Conservation (phyloP, 2,329 filamentous ascomycete genomes). For the Ophiosphaerella herpotricha region DNA sequence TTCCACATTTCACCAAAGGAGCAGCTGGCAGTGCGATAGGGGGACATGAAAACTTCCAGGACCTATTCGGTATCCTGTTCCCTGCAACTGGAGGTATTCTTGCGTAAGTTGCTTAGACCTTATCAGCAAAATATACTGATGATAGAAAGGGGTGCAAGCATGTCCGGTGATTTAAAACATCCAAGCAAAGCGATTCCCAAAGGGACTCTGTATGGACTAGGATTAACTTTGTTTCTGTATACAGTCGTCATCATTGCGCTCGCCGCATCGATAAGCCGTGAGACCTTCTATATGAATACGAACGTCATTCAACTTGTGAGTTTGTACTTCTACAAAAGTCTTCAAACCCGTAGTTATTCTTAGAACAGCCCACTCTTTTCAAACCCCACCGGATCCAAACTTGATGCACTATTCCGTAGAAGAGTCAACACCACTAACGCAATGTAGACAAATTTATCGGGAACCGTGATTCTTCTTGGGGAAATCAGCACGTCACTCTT, state of each 20-base stretch:
- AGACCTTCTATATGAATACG: constrained; percentile 72
- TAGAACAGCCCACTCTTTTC: no score
- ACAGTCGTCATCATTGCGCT: constrained; percentile 76
- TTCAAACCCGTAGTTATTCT: no score
- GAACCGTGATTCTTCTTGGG: constrained; percentile 73
- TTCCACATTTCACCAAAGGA: constrained; percentile 67
- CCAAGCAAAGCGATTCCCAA: constrained; percentile 84
- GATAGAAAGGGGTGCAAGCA: constrained; percentile 71
- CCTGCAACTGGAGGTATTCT: constrained; percentile 68
- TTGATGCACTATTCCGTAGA: background rate
- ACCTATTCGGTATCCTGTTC: constrained; percentile 85
- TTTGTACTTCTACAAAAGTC: background rate
- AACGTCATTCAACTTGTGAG: constrained; percentile 76
- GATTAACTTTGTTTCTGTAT: constrained; percentile 77
- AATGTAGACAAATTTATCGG: constrained; percentile 70
- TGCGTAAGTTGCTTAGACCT: constrained; percentile 48
- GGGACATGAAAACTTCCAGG: constrained; percentile 73
- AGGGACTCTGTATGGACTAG: constrained; percentile 78
- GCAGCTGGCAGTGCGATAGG: constrained; percentile 65
- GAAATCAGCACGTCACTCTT: constrained; percentile 85
- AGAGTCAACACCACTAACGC: background rate
- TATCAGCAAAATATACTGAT: constrained; percentile 6
- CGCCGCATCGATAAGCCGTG: constrained; percentile 74
- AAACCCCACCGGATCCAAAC: no score
- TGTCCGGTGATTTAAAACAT: constrained; percentile 84